Evolutionary conservation across 768 basidiomycete genomes (phyloP).

Genomic region (Cystobasidium tubakii): DNA sequence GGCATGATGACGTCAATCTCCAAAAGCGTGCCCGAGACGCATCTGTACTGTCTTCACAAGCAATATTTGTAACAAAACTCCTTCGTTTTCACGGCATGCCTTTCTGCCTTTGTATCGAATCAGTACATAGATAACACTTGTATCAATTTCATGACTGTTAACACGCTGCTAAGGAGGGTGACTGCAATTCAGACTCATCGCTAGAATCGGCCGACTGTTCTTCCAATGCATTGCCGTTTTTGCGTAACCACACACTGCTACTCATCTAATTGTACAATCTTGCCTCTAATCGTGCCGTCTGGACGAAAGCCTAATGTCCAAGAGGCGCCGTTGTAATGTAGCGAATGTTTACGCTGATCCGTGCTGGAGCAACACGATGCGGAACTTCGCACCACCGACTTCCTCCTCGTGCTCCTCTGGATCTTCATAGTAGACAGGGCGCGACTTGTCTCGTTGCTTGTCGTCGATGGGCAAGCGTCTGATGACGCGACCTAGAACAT

Average conservation of each 20-base stretch:
- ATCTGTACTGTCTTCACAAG: too few relatives aligned
- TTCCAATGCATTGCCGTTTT: too few relatives aligned
- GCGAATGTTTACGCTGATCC: neutral
- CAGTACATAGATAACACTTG: neutral
- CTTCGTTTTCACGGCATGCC: neutral
- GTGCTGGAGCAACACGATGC: neutral
- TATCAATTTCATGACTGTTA: neutral
- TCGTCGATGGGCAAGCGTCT: slow-evolving; percentile 42
- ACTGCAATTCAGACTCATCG: too few relatives aligned
- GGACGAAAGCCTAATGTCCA: too few relatives aligned
- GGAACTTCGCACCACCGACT: slow-evolving; percentile 31
- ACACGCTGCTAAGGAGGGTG: neutral
- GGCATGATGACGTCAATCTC: neutral
- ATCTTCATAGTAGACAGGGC: slow-evolving; percentile 26
- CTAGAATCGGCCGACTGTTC: too few relatives aligned
- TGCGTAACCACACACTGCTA: too few relatives aligned
- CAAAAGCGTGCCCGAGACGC: too few relatives aligned
- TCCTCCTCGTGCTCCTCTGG: slow-evolving; percentile 32
- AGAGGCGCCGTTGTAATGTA: neutral
- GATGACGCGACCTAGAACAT: slow-evolving; percentile 42
- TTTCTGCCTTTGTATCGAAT: neutral
- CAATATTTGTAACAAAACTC: neutral
- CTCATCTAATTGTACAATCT: too few relatives aligned
- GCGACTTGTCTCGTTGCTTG: slow-evolving; percentile 30
- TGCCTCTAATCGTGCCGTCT: too few relatives aligned